Base-by-base conservation (phyloP, 352 stramenopile species). In the Phytophthora nicotianae region DNA sequence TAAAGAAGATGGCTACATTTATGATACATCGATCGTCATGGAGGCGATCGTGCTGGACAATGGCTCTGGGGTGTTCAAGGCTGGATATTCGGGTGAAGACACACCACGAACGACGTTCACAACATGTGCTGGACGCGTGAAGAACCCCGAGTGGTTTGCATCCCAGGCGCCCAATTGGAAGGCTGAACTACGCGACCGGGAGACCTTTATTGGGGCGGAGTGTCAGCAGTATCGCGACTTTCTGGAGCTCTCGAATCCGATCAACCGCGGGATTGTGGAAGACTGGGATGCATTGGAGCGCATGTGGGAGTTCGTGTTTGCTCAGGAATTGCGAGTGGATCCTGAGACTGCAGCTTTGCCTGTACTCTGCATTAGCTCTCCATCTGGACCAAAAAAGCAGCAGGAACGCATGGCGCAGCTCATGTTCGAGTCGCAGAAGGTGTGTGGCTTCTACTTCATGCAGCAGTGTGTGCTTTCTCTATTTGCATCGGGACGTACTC, bases 41-140 rank as follows among this genome's bases (percentile, higher is more conserved):
- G 82, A 91, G 23, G 86, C 84, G 26, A 82, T 97, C 58, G 87
- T 97, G 67, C 58, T 97, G 35, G 90, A 97, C 75, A 92, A 93
- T 42, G 89, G 89, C 38, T 96, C 87, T 17, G 85, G 85, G 8
- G 74, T 74, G 17, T 54, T 93, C 20, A 97, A 97, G 65, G 84
- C 79, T 6, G 90, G 90, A 0, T 96, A 91, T 68, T 79, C 83
- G 0, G 86, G 89, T 21, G 90, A 97, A 72, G 90, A 97, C 53
- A 75, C 74, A 26, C 90, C 90, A 0, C 82, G 85, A 6, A 65
- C 82, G 13, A 75, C 90, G n/a, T 92, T 97, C 60, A 65, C 78
- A 1, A 74, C 77, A 8, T 88, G 79, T 47, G 77, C 84, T 0
- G 85, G 83, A n/a, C 75, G 72, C 40, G 71, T 89, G 43, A 89